Base-by-base conservation (phyloP, 2,329 filamentous ascomycete species). In the Aspergillus vadensis region DNA sequence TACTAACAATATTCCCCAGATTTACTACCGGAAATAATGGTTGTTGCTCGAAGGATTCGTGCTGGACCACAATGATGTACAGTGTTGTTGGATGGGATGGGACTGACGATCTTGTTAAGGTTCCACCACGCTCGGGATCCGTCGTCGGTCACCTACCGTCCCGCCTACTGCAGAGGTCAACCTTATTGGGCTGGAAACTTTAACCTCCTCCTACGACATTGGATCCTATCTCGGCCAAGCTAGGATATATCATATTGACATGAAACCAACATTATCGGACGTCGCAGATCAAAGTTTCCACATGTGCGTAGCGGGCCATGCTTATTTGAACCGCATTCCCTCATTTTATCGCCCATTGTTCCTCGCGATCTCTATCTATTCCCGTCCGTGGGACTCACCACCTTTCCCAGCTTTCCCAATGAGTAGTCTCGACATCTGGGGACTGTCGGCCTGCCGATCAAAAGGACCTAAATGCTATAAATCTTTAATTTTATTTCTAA, bases 1-100 rank as follows among this genome's bases (percentile, higher is more conserved):
- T 54, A 19, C 10, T 17, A 39, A 48, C 41, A n/a, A 7, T 44
- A 56, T 48, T 7, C 15, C 23, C 21, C 30, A 80, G 78, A 77
- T 82, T 54, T 81, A 81, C 66, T 81, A 82, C 65, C 77, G 80
- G 55, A 82, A 82, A 68, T 82, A 72, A 76, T 62, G 4, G 32
- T 19, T 52, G 21, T 44, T 12, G n/a, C 41, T 21, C 21, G 19
- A 44, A 44, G 19, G 19, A 44, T 43, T 43, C 9, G 4, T 21
- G 7, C 10, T 12, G 41, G 41, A 44, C 19, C 14, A 14, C 21
- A 23, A 15, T 44, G 19, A 23, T 44, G 41, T 44, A 44, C 41
- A 32, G 30, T 21, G 41, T 21, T 21, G 41, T 21, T 30, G 21
- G 41, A 15, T 21, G 41, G 17, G 41, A 44, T 44, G 41, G 41